Percentiles rank a stretch among this genome's conserved stretches.
Evolutionary conservation across 352 stramenopile species (phyloP).

Genomic region (Phytophthora tubulina): DNA sequence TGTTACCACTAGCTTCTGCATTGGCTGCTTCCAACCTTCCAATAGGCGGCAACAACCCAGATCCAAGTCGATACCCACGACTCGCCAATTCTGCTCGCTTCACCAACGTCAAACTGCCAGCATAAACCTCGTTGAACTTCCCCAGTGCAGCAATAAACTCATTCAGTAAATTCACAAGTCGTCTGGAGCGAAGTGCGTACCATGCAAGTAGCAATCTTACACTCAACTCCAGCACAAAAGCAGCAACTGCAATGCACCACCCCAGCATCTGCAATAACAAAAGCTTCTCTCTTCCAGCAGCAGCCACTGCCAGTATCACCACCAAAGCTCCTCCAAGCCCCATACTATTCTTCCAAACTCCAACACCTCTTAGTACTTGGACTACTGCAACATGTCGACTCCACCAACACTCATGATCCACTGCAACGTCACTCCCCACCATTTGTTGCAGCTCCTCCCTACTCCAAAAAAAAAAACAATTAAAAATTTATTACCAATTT

Average conservation of each 20-base stretch:
- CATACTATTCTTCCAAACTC: background rate
- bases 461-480: background rate
- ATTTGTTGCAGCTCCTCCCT: constrained; percentile 42
- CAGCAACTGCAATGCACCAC: background rate
- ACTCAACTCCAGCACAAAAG: constrained; percentile 26
- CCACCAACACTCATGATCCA: constrained; percentile 1
- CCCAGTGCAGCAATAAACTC: constrained; percentile 17
- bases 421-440: background rate
- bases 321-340: constrained; percentile 4
- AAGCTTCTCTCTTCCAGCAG: background rate
- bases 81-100: constrained; percentile 71
- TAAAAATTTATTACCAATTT: background rate
- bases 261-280: constrained; percentile 9
- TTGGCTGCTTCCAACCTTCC: constrained; percentile 53
- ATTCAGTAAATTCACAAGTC: constrained; percentile 18
- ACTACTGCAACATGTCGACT: constrained; percentile 4
- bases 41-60: constrained; percentile 57
- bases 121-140: constrained; percentile 42
- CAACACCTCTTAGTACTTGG: constrained; percentile 17
- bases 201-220: constrained; percentile 24
- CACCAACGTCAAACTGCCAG: constrained; percentile 49
- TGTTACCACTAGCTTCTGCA: constrained; percentile 1
- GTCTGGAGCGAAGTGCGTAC: constrained; percentile 18
- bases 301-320: background rate
- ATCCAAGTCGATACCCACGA: constrained; percentile 61